Evolutionary conservation across 768 basidiomycete genomes (phyloP).

Genomic region (Tulasnella sp.): DNA sequence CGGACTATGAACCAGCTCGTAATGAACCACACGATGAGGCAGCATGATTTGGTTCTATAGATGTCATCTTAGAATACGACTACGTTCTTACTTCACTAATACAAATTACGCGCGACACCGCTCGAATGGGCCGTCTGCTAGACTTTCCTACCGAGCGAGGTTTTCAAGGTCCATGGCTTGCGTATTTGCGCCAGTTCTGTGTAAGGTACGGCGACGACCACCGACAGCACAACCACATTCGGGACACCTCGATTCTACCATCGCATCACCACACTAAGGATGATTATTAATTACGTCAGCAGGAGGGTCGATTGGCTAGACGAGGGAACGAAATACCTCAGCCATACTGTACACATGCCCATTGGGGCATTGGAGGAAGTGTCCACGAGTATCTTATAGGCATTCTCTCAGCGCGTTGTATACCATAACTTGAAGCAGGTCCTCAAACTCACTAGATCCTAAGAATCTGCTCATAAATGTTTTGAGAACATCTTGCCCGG

Average conservation of each 20-base stretch:
- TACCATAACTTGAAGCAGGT: neutral
- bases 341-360: slow-evolving; percentile 24
- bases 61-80: too few species aligned
- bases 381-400: slow-evolving; percentile 11
- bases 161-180: slow-evolving; percentile 21
- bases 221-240: slow-evolving; percentile 26
- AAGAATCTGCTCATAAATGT: slow-evolving; percentile 31
- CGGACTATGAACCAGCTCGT: neutral
- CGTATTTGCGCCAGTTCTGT: slow-evolving; percentile 18
- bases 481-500: slow-evolving; percentile 48
- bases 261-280: slow-evolving; percentile 22
- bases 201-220: slow-evolving; percentile 20
- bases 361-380: slow-evolving; percentile 21
- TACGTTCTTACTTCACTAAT: neutral
- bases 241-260: slow-evolving; percentile 19
- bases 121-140: neutral
- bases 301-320: neutral
- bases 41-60: too few species aligned
- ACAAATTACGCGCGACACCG: neutral
- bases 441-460: neutral
- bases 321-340: slow-evolving; percentile 20
- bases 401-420: neutral
- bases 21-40: neutral
- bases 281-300: neutral
- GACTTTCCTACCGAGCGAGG: neutral